Evolutionary conservation across 495 filamentous ascomycete genomes (phyloP).

Genomic region (Staphylotrichum tortipilum): DNA sequence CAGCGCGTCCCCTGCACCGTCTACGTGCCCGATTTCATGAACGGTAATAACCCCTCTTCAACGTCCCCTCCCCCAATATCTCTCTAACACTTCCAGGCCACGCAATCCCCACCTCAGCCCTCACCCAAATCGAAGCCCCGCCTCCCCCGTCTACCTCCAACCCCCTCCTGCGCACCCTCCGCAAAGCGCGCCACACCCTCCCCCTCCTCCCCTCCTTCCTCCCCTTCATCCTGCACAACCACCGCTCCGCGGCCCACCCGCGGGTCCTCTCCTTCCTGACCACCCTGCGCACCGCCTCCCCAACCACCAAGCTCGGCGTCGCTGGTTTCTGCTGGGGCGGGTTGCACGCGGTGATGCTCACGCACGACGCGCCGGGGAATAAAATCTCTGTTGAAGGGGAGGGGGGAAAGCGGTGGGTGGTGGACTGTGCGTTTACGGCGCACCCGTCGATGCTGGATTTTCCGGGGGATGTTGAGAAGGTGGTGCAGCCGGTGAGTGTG

Average conservation of each 20-base stretch:
- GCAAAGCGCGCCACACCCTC: constrained; percentile 6
- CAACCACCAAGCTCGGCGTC: constrained; percentile 29
- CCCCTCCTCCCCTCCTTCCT: constrained; percentile 14
- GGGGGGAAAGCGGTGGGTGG: constrained; percentile 21
- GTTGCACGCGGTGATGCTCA: constrained; percentile 38
- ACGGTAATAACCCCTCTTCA: constrained; percentile 26
- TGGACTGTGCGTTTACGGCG: constrained; percentile 47
- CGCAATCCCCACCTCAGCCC: constrained; percentile 12
- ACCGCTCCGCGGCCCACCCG: constrained; percentile 31
- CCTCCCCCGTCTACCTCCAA: background rate
- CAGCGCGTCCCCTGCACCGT: constrained; percentile 39
- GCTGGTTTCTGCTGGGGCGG: constrained; percentile 59
- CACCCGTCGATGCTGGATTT: constrained; percentile 46
- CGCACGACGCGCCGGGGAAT: constrained; percentile 21
- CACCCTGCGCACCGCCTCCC: constrained; percentile 30
- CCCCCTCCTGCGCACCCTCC: background rate
- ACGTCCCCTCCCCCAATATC: background rate
- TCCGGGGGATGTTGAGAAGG: constrained; percentile 46
- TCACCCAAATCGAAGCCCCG: constrained; percentile 9
- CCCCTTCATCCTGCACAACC: constrained; percentile 30
- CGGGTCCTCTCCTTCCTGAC: constrained; percentile 40
- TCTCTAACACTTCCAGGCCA: constrained; percentile 6
- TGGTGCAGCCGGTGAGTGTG: constrained; percentile 46
- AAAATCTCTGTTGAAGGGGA: constrained; percentile 11
- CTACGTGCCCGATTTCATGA: constrained; percentile 54